A percentile compares a stretch with the other conserved stretches of the same genome.
Evolutionary conservation across 2,329 filamentous ascomycete species (phyloP).

Genomic region (Aspergillus transmontanensis): DNA sequence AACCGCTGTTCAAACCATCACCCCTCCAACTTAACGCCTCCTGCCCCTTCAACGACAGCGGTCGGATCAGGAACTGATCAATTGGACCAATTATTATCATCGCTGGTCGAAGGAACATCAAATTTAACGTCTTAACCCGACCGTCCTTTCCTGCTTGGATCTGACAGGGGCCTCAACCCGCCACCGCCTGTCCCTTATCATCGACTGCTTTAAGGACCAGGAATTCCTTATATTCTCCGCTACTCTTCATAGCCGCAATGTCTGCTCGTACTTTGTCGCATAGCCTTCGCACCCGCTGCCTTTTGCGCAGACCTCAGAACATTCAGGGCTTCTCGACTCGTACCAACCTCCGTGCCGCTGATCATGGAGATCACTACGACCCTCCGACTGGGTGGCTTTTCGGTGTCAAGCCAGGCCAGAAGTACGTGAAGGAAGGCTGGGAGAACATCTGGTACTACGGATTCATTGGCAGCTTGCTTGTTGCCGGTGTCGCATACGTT

Average conservation of each 20-base stretch:
- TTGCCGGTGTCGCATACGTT: slow-evolving; percentile 78
- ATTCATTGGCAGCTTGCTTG: slow-evolving; percentile 74
- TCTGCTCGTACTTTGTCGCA: slow-evolving; percentile 42
- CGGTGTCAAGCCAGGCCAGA: slow-evolving; percentile 91
- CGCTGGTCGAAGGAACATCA: slow-evolving; percentile 13
- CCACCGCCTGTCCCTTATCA: slow-evolving; percentile 22
- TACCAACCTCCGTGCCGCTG: slow-evolving; percentile 44
- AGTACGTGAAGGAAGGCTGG: slow-evolving; percentile 95
- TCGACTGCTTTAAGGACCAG: slow-evolving; percentile 12
- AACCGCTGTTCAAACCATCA: slow-evolving; percentile 30
- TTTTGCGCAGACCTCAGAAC: slow-evolving; percentile 39
- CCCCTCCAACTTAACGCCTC: slow-evolving; percentile 30
- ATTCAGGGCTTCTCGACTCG: slow-evolving; percentile 45
- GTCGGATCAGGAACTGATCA: slow-evolving; percentile 22
- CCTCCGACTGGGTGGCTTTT: slow-evolving; percentile 90
- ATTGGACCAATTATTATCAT: slow-evolving; percentile 26
- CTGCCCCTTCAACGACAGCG: slow-evolving; percentile 26
- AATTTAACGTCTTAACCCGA: slow-evolving; percentile 10
- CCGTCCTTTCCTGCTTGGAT: slow-evolving; percentile 14
- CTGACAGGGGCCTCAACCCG: slow-evolving; percentile 22
- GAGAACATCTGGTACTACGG: slow-evolving; percentile 84
- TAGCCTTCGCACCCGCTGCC: slow-evolving; percentile 42
- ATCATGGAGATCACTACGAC: slow-evolving; percentile 80
- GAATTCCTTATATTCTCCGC: slow-evolving; percentile 6
- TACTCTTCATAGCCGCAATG: slow-evolving; percentile 36